Conservation (phyloP, 495 filamentous ascomycete species). For the Daldinia childiae region DNA sequence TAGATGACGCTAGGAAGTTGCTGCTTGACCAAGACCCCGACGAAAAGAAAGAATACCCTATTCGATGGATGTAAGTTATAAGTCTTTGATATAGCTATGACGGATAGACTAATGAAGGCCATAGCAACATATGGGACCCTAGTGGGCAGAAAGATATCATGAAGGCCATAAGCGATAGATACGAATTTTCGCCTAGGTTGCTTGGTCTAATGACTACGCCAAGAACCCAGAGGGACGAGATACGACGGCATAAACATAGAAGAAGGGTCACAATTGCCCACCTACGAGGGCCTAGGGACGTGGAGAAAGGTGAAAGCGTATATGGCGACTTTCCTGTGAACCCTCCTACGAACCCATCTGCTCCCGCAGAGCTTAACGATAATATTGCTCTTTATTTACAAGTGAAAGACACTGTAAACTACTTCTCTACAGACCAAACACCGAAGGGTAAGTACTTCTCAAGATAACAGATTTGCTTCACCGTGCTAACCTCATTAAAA, state of each 20-base stretch:
- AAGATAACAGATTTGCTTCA: conserved; percentile 3
- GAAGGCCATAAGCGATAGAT: conserved; percentile 61
- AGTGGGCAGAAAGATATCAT: conserved; percentile 66
- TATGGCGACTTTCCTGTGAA: conserved; percentile 27
- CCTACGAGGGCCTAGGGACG: conserved; percentile 23
- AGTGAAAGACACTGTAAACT: conserved; percentile 52
- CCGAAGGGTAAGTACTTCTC: conserved; percentile 38
- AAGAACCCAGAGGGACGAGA: conserved; percentile 20
- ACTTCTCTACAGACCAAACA: conserved; percentile 53
- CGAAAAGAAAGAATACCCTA: conserved; percentile 37
- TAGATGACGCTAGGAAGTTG: conserved; percentile 54
- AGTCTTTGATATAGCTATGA: not conserved
- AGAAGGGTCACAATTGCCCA: conserved; percentile 12
- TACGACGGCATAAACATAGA: conserved; percentile 28
- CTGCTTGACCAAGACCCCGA: conserved; percentile 41
- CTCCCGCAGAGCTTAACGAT: conserved; percentile 34
- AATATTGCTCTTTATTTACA: conserved; percentile 41
- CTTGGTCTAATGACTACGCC: conserved; percentile 65
- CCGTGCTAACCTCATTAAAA: conserved; percentile 19
- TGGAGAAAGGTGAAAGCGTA: conserved; percentile 29
- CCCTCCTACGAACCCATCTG: conserved; percentile 10
- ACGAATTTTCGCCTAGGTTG: conserved; percentile 74
- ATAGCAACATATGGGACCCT: conserved; percentile 77
- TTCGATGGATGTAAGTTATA: conserved; percentile 73
- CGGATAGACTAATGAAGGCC: conserved; percentile 18